Evolutionary conservation across 495 filamentous ascomycete species (phyloP).

Genomic region (Opeltia flavorubescens): DNA sequence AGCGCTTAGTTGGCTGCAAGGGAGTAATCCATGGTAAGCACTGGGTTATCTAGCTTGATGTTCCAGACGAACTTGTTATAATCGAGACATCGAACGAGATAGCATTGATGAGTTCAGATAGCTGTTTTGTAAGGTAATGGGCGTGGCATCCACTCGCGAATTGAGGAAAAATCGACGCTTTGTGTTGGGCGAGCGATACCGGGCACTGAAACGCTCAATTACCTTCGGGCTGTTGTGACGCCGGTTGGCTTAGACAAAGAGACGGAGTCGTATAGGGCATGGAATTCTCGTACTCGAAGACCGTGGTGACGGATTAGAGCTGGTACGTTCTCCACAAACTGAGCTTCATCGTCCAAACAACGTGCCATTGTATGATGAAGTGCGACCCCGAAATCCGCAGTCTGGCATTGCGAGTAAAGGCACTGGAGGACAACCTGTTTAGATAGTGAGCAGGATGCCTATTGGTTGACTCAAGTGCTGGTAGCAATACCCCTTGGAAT

Average conservation of each 20-base stretch:
- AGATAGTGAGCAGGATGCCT: slow-evolving; percentile 2
- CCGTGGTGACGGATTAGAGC: slow-evolving; percentile 15
- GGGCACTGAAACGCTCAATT: slow-evolving; percentile 6
- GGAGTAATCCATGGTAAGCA: not conserved
- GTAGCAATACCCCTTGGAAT: slow-evolving; percentile 21
- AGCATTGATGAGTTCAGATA: not conserved
- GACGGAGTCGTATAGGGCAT: slow-evolving; percentile 3
- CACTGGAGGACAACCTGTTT: slow-evolving; percentile 24
- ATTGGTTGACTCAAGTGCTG: slow-evolving; percentile 3
- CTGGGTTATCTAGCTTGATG: too few species aligned
- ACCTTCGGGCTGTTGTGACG: slow-evolving; percentile 11
- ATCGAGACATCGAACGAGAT: not conserved
- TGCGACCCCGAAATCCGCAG: slow-evolving; percentile 21
- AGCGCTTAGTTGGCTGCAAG: not conserved
- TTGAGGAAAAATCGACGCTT: slow-evolving; percentile 1
- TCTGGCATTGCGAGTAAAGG: slow-evolving; percentile 29
- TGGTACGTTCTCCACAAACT: slow-evolving; percentile 5
- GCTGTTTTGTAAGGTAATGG: not conserved
- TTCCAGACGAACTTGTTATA: not conserved
- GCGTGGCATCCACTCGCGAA: not conserved
- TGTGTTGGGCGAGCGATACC: slow-evolving; percentile 12
- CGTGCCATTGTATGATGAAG: slow-evolving; percentile 20
- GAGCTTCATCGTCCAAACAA: slow-evolving; percentile 13
- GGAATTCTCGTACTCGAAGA: slow-evolving; percentile 11
- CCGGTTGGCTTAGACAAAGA: slow-evolving; percentile 5